Percentiles rank a stretch among this genome's conserved stretches.
Evolutionary conservation across 331 rosid genomes (phyloP).

Genomic region (Quercus lobata): DNA sequence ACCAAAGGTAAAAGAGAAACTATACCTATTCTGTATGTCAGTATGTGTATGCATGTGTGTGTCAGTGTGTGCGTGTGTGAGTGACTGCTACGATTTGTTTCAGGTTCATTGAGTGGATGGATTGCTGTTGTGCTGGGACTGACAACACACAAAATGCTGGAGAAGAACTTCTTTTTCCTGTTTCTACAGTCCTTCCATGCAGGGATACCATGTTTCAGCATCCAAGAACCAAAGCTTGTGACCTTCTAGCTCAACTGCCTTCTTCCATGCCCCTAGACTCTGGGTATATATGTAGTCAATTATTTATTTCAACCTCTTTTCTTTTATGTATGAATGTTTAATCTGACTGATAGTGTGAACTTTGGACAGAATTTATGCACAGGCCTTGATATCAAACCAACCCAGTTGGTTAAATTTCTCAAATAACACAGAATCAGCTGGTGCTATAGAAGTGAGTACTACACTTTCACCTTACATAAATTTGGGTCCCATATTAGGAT

Average conservation of each 20-base stretch:
- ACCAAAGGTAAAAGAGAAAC: conserved; percentile 51
- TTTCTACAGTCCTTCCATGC: conserved; percentile 53
- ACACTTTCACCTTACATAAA: too few species aligned
- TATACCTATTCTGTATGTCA: neutral
- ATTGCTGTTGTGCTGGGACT: conserved; percentile 82
- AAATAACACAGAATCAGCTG: conserved; percentile 33
- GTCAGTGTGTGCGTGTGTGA: neutral
- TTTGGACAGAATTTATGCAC: conserved; percentile 57
- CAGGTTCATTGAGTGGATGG: conserved; percentile 77
- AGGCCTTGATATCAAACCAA: conserved; percentile 65
- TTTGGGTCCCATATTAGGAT: too few species aligned
- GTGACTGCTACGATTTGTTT: conserved; percentile 18
- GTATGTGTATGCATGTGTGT: too few species aligned
- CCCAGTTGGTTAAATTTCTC: conserved; percentile 71
- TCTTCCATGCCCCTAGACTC: conserved; percentile 60
- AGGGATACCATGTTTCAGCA: conserved; percentile 68
- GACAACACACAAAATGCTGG: conserved; percentile 48
- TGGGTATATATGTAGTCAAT: conserved; percentile 39
- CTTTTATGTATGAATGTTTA: neutral
- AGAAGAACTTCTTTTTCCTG: conserved; percentile 57
- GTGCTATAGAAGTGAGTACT: conserved; percentile 39
- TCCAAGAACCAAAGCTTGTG: conserved; percentile 53
- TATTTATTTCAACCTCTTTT: neutral
- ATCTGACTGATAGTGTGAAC: neutral
- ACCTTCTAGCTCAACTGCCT: conserved; percentile 62